Base-by-base conservation (phyloP, 2,329 filamentous ascomycete species). In the Scorias spongiosa region DNA sequence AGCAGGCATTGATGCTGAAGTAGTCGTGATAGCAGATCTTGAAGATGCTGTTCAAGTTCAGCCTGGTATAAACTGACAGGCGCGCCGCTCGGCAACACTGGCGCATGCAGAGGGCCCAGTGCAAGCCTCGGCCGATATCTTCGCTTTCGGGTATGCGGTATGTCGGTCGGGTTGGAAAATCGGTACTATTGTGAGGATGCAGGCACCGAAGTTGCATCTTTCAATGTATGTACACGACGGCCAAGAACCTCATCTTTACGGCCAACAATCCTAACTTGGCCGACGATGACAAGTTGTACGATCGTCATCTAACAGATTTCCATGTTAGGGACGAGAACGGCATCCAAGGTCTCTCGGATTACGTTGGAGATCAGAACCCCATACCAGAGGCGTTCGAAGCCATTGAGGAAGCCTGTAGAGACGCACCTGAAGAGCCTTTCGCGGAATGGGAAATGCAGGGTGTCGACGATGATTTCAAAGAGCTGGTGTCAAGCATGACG, bases 301-400 rank as follows among this genome's bases (percentile, higher is more conserved):
- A 63, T 71, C 30, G 52, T 71, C 34, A 61, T 66, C 48, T 63
- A 64, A 17, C 68, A 26, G 48, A 60, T 71, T 11, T 72, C 67
- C 67, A 66, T 49, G 71, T 71, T 52, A 62, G 61, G 37, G 63
- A 71, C 48, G 55, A 57, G 54, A 54, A 67, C 4, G 60, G 62
- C 34, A 57, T 69, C 34, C 14, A 42, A 9, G 45, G 28, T 18
- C 40, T 47, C 20, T 39, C 44, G 10, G 26, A 41, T 29, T 47
- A 44, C 51, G 59, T 26, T 7, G 20, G 20, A 7, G 20, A 26
- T 26, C 66, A 63, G 17, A 66, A 62, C 48, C 63, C 62, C 14
- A 69, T 61, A 60, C 53, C 54, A 28, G 45, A 61, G 29, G 55
- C 64, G 29, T 60, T 69, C 38, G 54, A 59, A 40, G 57, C 62